Evolutionary conservation across 306 rosid genomes (phyloP).

Genomic region (Castanospermum australe): DNA sequence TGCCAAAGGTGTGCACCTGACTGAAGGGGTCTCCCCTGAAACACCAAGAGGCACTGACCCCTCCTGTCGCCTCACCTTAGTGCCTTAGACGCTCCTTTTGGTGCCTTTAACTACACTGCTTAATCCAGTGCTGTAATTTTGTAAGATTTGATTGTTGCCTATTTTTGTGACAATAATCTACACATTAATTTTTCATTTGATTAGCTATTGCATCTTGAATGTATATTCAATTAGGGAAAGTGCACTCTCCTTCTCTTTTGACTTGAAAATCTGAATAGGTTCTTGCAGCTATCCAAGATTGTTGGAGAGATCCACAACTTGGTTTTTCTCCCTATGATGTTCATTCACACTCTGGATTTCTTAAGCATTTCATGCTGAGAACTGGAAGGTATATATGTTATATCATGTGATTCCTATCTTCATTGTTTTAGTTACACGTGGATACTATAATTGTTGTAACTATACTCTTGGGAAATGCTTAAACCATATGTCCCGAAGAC

Average conservation of each 20-base stretch:
- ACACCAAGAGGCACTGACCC: not conserved
- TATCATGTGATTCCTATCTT: not conserved
- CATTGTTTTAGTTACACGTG: not conserved
- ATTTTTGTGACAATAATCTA: not conserved
- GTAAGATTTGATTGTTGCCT: not conserved
- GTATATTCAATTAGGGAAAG: constrained; percentile 7
- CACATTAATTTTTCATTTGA: not conserved
- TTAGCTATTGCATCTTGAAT: not conserved
- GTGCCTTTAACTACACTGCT: not conserved
- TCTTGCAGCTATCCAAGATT: constrained; percentile 80
- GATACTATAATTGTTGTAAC: constrained; percentile 1
- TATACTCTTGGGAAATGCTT: not conserved
- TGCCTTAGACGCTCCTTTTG: not conserved
- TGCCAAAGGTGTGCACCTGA: not conserved
- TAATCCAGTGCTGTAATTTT: not conserved
- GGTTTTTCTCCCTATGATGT: constrained; percentile 80
- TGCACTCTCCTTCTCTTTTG: constrained; percentile 42
- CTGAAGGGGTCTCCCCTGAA: not conserved
- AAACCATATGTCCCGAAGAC: not conserved
- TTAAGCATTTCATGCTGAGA: constrained; percentile 95
- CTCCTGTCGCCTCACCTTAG: not conserved
- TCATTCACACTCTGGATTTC: constrained; percentile 79
- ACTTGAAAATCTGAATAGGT: constrained; percentile 56
- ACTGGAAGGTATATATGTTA: constrained; percentile 74
- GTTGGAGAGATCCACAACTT: constrained; percentile 83